Evolutionary conservation across 2,329 filamentous ascomycete species (phyloP), one percentile per base, ranked within the genome.

Genomic region (Aspergillus sojae): DNA sequence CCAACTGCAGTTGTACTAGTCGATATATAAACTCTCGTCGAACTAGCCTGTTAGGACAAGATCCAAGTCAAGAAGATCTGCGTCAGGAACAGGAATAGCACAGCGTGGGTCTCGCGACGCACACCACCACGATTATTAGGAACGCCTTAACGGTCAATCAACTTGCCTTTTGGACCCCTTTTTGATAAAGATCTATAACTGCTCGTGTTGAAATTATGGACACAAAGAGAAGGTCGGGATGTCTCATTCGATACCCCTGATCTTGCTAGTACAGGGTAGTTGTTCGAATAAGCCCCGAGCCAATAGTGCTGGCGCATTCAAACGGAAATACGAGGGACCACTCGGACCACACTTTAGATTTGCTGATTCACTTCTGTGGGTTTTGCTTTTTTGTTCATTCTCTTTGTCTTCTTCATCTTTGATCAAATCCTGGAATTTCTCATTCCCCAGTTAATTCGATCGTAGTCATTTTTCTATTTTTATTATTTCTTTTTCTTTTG

Each of bases 11-110:
- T 19, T 30, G 5, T 53, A 30, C 23, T 23, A 30, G 28, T 32
- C 21, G 52, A 34, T 45, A 67, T 75, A 75, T 74, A 73, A 59
- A 23, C 46, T 50, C 46, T 50, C 46, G 46, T 50, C 26, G 26
- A 50, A 50, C 46, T 50, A 50, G 26, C 46, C 46, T 26, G 3
- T 30, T 50, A 26, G 46, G 26, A 26, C 26, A 4, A 28, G 26
- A 28, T 30, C 26, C 26, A 26, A 28, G 26, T 10, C 16, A 19
- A 9, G 23, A n/a, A 16, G 46, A 50, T 48, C 45, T 23, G 11
- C 23, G 23, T 48, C 45, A 48, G 45, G 45, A 50, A 50, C 26
- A 50, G 26, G 46, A 28, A 50, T 30, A 50, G 45, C 21, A 48
- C n/a, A 28, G n/a, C 45, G 23, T 28, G 45, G 45, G 23, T 48